A percentile compares a stretch with the other conserved stretches of the same genome.
Conservation (phyloP, 2,329 filamentous ascomycete genomes). For the Penicillium brevicompactum region DNA sequence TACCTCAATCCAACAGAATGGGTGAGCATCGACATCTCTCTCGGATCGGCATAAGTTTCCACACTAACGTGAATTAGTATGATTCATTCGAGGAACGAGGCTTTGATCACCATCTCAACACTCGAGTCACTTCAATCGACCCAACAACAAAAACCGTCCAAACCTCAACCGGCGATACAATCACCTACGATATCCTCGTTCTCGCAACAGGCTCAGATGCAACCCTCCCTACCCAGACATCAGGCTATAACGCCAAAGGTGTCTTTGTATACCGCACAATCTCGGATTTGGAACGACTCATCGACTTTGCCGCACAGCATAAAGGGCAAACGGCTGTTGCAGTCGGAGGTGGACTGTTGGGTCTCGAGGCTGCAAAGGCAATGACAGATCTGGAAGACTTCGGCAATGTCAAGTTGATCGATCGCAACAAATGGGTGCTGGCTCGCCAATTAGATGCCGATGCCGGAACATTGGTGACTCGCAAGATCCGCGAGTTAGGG, state of each 20-base stretch:
- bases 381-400: constrained; percentile 84
- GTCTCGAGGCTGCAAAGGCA: constrained; percentile 86
- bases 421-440: constrained; percentile 80
- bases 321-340: constrained; percentile 73
- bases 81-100: constrained; percentile 66
- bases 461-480: constrained; percentile 77
- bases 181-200: constrained; percentile 78
- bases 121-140: constrained; percentile 68
- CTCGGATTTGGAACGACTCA: constrained; percentile 75
- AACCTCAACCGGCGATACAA: constrained; percentile 68
- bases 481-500: constrained; percentile 76
- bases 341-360: constrained; percentile 81
- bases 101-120: constrained; percentile 75
- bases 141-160: constrained; percentile 65
- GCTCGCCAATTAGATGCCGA: constrained; percentile 80
- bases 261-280: constrained; percentile 91
- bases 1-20: constrained; percentile 84
- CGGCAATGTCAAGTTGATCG: constrained; percentile 73
- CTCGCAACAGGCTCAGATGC: constrained; percentile 87
- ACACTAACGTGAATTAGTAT: constrained; percentile 54
- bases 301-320: constrained; percentile 67
- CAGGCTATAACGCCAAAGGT: constrained; percentile 76
- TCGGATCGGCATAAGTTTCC: background rate
- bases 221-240: constrained; percentile 70
- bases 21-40: constrained; percentile 52